Evolutionary conservation across 441 rosid species (phyloP).

Genomic region (Isatis lusitanica): DNA sequence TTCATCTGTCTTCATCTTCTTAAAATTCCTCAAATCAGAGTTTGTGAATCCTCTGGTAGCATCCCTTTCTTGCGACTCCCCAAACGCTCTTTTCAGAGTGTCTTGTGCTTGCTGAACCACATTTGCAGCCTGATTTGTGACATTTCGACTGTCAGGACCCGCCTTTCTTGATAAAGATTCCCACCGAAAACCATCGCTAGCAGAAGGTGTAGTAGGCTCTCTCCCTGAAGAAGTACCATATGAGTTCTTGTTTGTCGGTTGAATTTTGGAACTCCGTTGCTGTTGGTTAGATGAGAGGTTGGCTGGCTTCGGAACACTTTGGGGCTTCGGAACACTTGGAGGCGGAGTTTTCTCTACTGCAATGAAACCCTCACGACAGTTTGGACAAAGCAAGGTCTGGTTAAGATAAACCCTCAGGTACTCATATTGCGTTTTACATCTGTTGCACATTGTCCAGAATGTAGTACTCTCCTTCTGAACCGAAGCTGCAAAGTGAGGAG

Average conservation of each 20-base stretch:
- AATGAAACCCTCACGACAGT: conserved; percentile 62
- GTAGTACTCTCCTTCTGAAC: conserved; percentile 50
- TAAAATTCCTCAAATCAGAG: conserved; percentile 36
- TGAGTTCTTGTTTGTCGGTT: conserved; percentile 35
- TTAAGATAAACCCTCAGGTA: conserved; percentile 72
- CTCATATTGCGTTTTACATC: conserved; percentile 80
- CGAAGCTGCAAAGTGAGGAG: conserved; percentile 32
- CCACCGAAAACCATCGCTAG: conserved; percentile 36
- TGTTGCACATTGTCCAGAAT: conserved; percentile 85
- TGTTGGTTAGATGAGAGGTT: conserved; percentile 47
- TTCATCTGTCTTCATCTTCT: conserved; percentile 49
- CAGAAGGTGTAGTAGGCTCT: conserved; percentile 39
- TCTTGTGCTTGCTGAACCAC: conserved; percentile 50
- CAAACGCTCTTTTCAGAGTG: conserved; percentile 51
- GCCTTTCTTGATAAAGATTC: conserved; percentile 44
- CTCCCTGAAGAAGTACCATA: conserved; percentile 35
- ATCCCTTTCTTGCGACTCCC: conserved; percentile 47
- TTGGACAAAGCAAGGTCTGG: conserved; percentile 78
- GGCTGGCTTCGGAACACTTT: conserved; percentile 43
- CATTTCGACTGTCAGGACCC: conserved; percentile 35
- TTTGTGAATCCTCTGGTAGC: conserved; percentile 39
- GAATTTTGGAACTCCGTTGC: conserved; percentile 48
- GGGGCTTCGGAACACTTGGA: conserved; percentile 46
- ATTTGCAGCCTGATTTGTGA: conserved; percentile 43
- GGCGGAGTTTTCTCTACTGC: conserved; percentile 76